Evolutionary conservation across 495 filamentous ascomycete genomes (phyloP).

Genomic region (Baudoinia panamericana): DNA sequence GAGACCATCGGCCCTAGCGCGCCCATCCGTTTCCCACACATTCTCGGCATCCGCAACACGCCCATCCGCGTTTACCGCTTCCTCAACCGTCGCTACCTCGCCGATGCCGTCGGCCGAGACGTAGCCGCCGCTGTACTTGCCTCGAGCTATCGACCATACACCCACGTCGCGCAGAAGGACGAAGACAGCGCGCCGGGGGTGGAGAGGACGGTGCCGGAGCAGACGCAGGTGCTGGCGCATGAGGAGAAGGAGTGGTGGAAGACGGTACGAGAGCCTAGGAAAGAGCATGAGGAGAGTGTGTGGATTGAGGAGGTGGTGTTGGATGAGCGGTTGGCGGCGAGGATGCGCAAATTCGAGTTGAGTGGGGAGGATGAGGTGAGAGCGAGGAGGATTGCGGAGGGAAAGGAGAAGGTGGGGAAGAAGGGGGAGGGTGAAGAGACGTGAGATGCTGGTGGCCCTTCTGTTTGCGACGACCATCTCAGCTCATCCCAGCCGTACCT

Average conservation of each 20-base stretch:
- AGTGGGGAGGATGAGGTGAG: conserved; percentile 50
- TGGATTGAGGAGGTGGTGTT: conserved; percentile 68
- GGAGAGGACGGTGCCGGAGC: conserved; percentile 42
- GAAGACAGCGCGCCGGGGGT: conserved; percentile 14
- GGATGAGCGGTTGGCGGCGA: conserved; percentile 59
- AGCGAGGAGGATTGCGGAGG: conserved; percentile 45
- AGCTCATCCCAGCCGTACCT: too few relatives aligned
- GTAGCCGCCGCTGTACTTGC: conserved; percentile 74
- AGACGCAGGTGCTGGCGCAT: conserved; percentile 51
- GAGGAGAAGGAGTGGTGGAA: conserved; percentile 90
- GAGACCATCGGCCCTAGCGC: conserved; percentile 47
- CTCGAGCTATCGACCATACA: conserved; percentile 37
- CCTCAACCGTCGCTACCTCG: conserved; percentile 70
- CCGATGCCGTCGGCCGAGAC: conserved; percentile 78
- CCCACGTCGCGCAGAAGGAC: conserved; percentile 15
- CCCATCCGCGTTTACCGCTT: conserved; percentile 77
- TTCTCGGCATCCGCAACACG: conserved; percentile 88
- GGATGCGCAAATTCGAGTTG: conserved; percentile 70
- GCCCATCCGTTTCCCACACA: conserved; percentile 70
- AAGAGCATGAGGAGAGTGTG: conserved; percentile 47
- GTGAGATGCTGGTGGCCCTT: too few relatives aligned
- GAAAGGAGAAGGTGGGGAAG: conserved; percentile 35
- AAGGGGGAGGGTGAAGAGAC: conserved; percentile 1
- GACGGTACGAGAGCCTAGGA: conserved; percentile 41
- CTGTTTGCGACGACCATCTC: too few relatives aligned